Evolutionary conservation across 495 filamentous ascomycete genomes (phyloP).

Genomic region (Ascodesmis nigricans): DNA sequence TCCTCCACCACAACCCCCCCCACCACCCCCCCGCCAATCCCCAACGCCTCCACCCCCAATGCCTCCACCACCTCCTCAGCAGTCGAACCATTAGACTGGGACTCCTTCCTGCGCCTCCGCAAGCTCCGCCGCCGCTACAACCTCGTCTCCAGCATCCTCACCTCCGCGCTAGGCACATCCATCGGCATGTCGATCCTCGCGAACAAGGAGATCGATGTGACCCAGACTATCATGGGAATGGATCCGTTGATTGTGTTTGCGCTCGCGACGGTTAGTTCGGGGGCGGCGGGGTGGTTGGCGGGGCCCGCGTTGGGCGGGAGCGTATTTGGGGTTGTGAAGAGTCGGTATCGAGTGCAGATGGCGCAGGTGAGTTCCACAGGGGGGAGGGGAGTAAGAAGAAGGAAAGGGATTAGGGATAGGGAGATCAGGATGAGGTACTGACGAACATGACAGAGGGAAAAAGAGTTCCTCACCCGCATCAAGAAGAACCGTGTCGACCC

Average conservation of each 20-base stretch:
- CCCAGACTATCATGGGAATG: slow-evolving; percentile 46
- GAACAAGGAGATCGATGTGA: slow-evolving; percentile 44
- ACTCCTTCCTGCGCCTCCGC: slow-evolving; percentile 80
- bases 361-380: slow-evolving; percentile 33
- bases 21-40: slow-evolving; percentile 15
- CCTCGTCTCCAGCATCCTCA: slow-evolving; percentile 48
- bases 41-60: slow-evolving; percentile 24
- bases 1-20: slow-evolving; percentile 4
- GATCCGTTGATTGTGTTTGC: slow-evolving; percentile 75
- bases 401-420: background rate
- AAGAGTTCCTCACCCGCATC: slow-evolving; percentile 71
- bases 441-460: slow-evolving; percentile 30
- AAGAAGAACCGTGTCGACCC: slow-evolving; percentile 82
- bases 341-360: slow-evolving; percentile 43
- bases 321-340: slow-evolving; percentile 49
- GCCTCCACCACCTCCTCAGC: slow-evolving; percentile 21
- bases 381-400: no score
- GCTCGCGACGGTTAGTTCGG: slow-evolving; percentile 45
- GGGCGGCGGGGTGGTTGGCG: slow-evolving; percentile 60
- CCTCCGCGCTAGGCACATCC: slow-evolving; percentile 33
- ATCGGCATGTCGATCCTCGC: slow-evolving; percentile 41
- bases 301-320: slow-evolving; percentile 60
- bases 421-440: slow-evolving; percentile 7
- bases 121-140: slow-evolving; percentile 63
- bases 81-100: slow-evolving; percentile 47